Evolutionary conservation across 1,139 yeast genomes (phyloP), one percentile per base, ranked within the genome.

Genomic region (Geotrichum bryndzae): DNA sequence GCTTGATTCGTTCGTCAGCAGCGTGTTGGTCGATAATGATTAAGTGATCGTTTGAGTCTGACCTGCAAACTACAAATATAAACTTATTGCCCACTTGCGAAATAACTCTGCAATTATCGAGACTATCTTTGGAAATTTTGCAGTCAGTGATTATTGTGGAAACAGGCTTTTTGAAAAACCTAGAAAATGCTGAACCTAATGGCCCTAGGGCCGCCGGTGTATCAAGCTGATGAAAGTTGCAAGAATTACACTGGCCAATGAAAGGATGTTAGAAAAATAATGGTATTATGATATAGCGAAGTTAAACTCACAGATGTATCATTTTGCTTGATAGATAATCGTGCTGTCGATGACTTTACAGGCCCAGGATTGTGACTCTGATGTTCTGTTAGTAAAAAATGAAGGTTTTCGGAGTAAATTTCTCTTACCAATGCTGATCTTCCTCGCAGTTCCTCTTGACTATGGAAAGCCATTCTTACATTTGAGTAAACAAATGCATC

Each of bases 21-120:
- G 96, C 95, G 75, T 89, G 96, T 69, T 88, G 96, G 68, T 89
- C 96, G 1, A 87, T 68, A 0, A 82, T 73, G 13, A 80, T 69
- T 3, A 86, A 68, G 2, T 11, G 31, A 25, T 53, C 48, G 35
- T 50, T 27, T 27, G 53, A 6, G 54, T 29, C 51, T 60, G 59
- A 45, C 74, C 60, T 23, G n/a, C 56, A 54, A 1, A 70, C 73
- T 1, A 81, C 72, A 22, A 88, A 72, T 25, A 88, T 82, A 68
- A 87, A 87, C 67, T 84, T 84, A 4, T 74, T 69, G 57, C 85
- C 90, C 1, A 88, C 74, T 69, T 89, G 96, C 1, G 71, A 65
- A 33, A 74, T 67, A 15, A 72, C 68, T 35, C 60, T 56, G 51
- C 67, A 64, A 22, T 53, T 35, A 27, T 53, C 57, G 35, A 62